A percentile compares a stretch with the other conserved stretches of the same genome.
Conservation (phyloP, 2,329 filamentous ascomycete genomes). For the Epicoccum sorghinum region DNA sequence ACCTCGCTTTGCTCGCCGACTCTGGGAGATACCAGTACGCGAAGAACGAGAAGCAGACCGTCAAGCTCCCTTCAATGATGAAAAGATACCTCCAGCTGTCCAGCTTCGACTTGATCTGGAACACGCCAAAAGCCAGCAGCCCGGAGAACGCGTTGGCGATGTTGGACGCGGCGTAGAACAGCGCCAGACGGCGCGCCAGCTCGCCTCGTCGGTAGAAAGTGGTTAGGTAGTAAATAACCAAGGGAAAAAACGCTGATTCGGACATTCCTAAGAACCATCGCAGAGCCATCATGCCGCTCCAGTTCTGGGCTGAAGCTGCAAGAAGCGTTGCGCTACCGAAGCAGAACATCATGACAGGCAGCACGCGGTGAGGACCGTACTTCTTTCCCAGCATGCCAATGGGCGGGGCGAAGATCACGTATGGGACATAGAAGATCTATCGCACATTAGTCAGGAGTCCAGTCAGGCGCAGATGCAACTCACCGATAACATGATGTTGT, state of each 20-base stretch:
- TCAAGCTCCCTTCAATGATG: conserved; percentile 64
- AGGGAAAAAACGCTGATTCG: conserved; percentile 72
- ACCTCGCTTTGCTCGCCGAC: conserved; percentile 67
- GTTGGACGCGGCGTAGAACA: conserved; percentile 78
- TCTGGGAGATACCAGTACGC: conserved; percentile 73
- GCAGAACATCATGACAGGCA: conserved; percentile 71
- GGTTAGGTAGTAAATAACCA: conserved; percentile 67
- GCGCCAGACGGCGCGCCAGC: conserved; percentile 70
- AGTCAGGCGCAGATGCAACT: neutral
- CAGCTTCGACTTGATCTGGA: conserved; percentile 61
- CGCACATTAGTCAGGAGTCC: neutral
- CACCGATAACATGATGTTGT: conserved; percentile 68
- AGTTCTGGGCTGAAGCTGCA: conserved; percentile 62
- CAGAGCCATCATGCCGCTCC: conserved; percentile 69
- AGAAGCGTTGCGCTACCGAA: conserved; percentile 71
- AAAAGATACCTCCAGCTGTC: conserved; percentile 70
- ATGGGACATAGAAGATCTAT: conserved; percentile 76
- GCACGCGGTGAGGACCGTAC: conserved; percentile 66
- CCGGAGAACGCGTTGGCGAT: conserved; percentile 73
- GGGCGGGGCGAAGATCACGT: conserved; percentile 71
- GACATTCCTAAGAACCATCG: conserved; percentile 72
- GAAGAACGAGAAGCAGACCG: conserved; percentile 66
- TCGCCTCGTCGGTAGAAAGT: conserved; percentile 74
- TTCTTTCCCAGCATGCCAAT: conserved; percentile 72
- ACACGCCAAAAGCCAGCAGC: conserved; percentile 65